Evolutionary conservation across 108 stramenopile genomes (phyloP).

Genomic region (Discostella pseudostelligera): DNA sequence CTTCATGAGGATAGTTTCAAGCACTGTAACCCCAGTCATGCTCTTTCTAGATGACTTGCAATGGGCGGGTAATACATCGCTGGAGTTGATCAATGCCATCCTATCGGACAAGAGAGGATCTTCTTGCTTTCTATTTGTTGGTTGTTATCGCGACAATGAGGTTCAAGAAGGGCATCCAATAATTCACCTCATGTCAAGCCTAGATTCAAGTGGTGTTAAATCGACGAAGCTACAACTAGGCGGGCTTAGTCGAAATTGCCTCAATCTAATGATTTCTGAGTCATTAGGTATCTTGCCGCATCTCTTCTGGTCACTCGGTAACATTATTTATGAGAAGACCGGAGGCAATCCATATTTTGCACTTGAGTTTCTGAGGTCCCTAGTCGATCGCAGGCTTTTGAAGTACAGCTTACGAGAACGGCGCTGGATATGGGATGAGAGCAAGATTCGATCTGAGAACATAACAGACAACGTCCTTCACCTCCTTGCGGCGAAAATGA

Average conservation of each 20-base stretch:
- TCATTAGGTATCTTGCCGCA: conserved; percentile 31
- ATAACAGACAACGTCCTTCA: conserved; percentile 47
- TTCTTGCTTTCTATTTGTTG: conserved; percentile 39
- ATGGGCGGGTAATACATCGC: conserved; percentile 39
- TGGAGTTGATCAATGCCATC: conserved; percentile 21
- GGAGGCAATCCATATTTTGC: conserved; percentile 35
- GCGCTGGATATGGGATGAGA: conserved; percentile 36
- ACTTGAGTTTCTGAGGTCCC: conserved; percentile 26
- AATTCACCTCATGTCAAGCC: conserved; percentile 6
- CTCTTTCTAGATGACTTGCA: conserved; percentile 50
- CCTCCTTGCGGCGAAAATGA: conserved; percentile 45
- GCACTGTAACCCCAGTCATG: conserved; percentile 20
- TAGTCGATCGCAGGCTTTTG: conserved; percentile 16
- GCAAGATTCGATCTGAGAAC: conserved; percentile 16
- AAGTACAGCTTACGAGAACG: conserved; percentile 14
- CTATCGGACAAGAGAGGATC: conserved; percentile 28
- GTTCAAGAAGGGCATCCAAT: conserved; percentile 18
- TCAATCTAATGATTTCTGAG: conserved; percentile 43
- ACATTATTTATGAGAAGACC: conserved; percentile 30
- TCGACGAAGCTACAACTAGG: conserved; percentile 15
- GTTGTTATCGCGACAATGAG: conserved; percentile 33
- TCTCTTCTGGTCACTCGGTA: conserved; percentile 22
- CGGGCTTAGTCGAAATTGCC: conserved; percentile 23
- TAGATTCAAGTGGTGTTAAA: conserved; percentile 12
- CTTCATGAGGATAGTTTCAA: conserved; percentile 34